Percentiles rank a stretch among this genome's conserved stretches.
phyloP scores from a whole-genome alignment of 108 stramenopile species.

The Cafeteria roenbergensis region DNA sequence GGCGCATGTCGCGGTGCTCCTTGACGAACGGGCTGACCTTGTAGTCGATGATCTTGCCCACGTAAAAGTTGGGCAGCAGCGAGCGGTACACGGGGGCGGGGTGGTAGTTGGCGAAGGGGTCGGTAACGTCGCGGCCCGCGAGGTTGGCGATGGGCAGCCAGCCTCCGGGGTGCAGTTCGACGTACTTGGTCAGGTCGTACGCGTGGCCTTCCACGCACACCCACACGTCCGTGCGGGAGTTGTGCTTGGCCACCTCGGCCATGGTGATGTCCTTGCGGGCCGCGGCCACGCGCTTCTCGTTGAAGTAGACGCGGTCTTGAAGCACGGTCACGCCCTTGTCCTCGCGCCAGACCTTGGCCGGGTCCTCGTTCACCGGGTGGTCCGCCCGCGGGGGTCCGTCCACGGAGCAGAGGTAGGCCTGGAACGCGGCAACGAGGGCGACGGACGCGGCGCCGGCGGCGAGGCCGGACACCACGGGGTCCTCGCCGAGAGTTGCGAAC shows the following conservation, averaged over 20 bases:
- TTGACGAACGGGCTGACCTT: constrained; percentile 29
- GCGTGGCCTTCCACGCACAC: constrained; percentile 45
- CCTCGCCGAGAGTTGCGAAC: no score
- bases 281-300: not conserved
- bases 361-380: not conserved
- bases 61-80: constrained; percentile 44
- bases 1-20: constrained; percentile 44
- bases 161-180: constrained; percentile 54
- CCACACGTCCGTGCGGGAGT: constrained; percentile 74
- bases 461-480: no score
- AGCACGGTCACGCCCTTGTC: constrained; percentile 7
- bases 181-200: constrained; percentile 57
- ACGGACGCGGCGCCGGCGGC: no score
- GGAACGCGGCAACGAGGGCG: no score
- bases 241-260: constrained; percentile 73
- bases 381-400: no score
- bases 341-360: constrained; percentile 15
- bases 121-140: constrained; percentile 59
- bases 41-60: constrained; percentile 43
- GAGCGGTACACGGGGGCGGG: constrained; percentile 38
- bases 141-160: constrained; percentile 48
- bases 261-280: constrained; percentile 39
- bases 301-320: not conserved
- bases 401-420: no score
- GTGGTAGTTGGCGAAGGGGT: constrained; percentile 54